Evolutionary conservation across 179 eudicot genomes (phyloP).

Genomic region (Amaranthus tricolor): DNA sequence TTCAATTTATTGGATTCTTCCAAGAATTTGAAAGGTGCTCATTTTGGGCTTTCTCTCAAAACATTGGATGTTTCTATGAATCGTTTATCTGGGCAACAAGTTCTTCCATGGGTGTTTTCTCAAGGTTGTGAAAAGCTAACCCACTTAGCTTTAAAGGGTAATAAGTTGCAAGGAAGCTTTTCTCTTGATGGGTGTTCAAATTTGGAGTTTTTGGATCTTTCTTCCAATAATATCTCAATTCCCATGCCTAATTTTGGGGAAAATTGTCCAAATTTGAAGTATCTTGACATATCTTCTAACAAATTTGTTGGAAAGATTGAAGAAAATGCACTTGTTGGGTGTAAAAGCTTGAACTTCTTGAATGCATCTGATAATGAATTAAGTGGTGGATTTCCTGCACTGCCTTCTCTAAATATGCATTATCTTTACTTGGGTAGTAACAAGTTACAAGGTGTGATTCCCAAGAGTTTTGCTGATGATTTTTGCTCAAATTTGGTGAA

Average conservation of each 20-base stretch:
- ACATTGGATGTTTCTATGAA: slow-evolving; percentile 67
- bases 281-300: slow-evolving; percentile 71
- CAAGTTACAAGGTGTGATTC: slow-evolving; percentile 47
- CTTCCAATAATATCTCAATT: slow-evolving; percentile 61
- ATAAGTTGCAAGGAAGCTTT: slow-evolving; percentile 48
- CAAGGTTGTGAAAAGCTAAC: slow-evolving; percentile 43
- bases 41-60: slow-evolving; percentile 24
- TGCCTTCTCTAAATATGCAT: slow-evolving; percentile 43
- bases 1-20: slow-evolving; percentile 47
- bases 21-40: slow-evolving; percentile 23
- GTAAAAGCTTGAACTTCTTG: slow-evolving; percentile 40
- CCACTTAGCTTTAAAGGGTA: slow-evolving; percentile 54
- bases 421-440: slow-evolving; percentile 50
- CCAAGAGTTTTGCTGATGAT: slow-evolving; percentile 30
- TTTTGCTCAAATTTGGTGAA: slow-evolving; percentile 52
- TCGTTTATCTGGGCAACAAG: slow-evolving; percentile 37
- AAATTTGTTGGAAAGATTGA: slow-evolving; percentile 46
- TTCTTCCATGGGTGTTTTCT: slow-evolving; percentile 55
- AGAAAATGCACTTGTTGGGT: slow-evolving; percentile 35
- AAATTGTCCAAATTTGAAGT: slow-evolving; percentile 37
- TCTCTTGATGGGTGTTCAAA: slow-evolving; percentile 36
- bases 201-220: slow-evolving; percentile 54
- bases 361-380: slow-evolving; percentile 56
- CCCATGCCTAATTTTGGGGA: slow-evolving; percentile 41
- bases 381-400: slow-evolving; percentile 42